Percentiles rank a stretch among this genome's conserved stretches.
These are phyloP conservation scores for Setaria viridis DNA, from an alignment of 202 grass and related monocot genomes.

Conservation along the genomic window DNA sequence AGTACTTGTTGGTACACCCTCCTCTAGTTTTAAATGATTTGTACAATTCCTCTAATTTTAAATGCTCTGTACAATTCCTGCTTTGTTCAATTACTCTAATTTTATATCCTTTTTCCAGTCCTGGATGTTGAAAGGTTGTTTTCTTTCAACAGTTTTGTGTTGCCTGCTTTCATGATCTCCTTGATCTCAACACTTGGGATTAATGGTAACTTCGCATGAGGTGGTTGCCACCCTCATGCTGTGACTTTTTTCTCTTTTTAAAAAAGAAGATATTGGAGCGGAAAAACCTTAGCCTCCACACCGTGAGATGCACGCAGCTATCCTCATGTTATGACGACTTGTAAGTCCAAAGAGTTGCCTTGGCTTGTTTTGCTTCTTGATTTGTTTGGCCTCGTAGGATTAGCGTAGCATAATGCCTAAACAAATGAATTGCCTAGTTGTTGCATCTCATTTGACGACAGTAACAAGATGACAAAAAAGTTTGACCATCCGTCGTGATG, in stretches of 20 bases:
- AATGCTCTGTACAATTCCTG: conserved; percentile 3
- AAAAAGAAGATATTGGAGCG: neutral
- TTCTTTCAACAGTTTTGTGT: conserved; percentile 22
- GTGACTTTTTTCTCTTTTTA: neutral
- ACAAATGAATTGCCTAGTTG: conserved; percentile 23
- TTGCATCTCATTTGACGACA: conserved; percentile 27
- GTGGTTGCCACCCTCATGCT: neutral
- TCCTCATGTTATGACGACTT: neutral
- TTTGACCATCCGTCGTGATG: neutral
- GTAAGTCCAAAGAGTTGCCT: neutral
- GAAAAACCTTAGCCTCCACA: neutral
- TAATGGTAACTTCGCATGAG: neutral
- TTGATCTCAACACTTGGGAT: neutral
- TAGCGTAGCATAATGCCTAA: neutral
- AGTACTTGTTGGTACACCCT: conserved; percentile 33
- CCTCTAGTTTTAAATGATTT: conserved; percentile 27
- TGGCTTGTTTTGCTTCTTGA: conserved; percentile 26
- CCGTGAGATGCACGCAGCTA: neutral
- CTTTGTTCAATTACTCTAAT: neutral
- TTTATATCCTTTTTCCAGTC: neutral
- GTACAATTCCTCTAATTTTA: conserved; percentile 28
- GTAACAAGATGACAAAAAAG: conserved; percentile 10
- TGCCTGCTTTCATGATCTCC: conserved; percentile 9
- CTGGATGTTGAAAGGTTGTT: conserved; percentile 22
- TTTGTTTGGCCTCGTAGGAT: conserved; percentile 15